Conservation (phyloP, 1,284 basidiomycete genomes). For the Heliocybe sulcata region DNA sequence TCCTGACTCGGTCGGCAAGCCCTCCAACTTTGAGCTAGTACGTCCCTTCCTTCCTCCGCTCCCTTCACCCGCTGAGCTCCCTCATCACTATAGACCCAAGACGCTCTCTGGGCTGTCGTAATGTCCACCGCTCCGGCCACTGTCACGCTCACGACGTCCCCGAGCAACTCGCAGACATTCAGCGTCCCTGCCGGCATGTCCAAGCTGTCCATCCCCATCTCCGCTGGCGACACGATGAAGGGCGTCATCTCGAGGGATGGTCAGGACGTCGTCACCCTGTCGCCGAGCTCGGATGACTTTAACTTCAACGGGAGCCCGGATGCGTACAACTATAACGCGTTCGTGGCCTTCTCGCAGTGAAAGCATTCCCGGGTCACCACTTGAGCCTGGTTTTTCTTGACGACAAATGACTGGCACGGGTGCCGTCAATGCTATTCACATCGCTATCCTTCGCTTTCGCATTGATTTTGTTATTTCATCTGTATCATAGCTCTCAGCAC, state of each 20-base stretch:
- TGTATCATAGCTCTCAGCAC: not conserved
- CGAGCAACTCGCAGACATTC: slow-evolving; percentile 38
- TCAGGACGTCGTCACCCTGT: slow-evolving; percentile 40
- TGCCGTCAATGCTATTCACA: too few species aligned
- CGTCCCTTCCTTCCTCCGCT: slow-evolving; percentile 4
- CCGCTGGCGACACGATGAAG: slow-evolving; percentile 51
- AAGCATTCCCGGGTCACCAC: not conserved
- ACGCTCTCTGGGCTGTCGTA: slow-evolving; percentile 63
- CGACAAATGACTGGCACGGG: too few species aligned
- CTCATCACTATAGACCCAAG: slow-evolving; percentile 27
- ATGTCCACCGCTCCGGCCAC: slow-evolving; percentile 48
- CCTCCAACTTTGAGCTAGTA: slow-evolving; percentile 48
- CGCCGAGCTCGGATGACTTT: slow-evolving; percentile 32
- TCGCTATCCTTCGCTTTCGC: too few species aligned
- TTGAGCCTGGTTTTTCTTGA: too few species aligned
- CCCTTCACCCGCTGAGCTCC: not conserved
- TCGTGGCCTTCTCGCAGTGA: slow-evolving; percentile 32
- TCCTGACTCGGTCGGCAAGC: slow-evolving; percentile 45
- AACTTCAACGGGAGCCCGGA: slow-evolving; percentile 43
- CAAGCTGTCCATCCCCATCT: slow-evolving; percentile 57
- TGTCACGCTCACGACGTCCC: slow-evolving; percentile 45
- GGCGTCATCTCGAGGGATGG: slow-evolving; percentile 52
- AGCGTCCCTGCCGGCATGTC: slow-evolving; percentile 50
- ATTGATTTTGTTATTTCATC: too few species aligned
- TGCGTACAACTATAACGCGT: slow-evolving; percentile 62